Evolutionary conservation across 345 rosid species (phyloP), one percentile per base, ranked within the genome.

Genomic region (Eucalyptus regnans): DNA sequence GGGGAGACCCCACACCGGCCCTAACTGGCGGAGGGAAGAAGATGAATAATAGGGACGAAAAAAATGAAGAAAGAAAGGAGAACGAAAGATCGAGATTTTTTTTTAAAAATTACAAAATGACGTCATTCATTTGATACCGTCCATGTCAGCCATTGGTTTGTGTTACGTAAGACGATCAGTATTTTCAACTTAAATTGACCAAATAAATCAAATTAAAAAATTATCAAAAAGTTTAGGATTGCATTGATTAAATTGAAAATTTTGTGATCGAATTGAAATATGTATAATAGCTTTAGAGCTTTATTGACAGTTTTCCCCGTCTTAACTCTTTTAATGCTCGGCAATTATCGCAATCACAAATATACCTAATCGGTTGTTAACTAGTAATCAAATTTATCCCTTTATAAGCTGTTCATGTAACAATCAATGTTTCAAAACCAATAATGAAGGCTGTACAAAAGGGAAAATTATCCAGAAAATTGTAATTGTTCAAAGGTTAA

Each of bases 111-210:
- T 68, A 17, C 44, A 1, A 68, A 68, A 68, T 68, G 80, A 9
- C 2, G 7, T 68, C 4, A 9, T 68, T 9, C 44, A 68, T 33
- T 33, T 33, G 7, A 68, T 0, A 68, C 11, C 13, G 13, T 17
- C 80, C 12, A 68, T 10, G 12, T 33, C 6, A 17, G 7, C 11
- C 12, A 11, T 16, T 3, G 0, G 0, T 8, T 0, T 16, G 22
- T 31, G 12, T 4, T 18, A 68, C 1, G 43, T 31, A 68, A 68
- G 41, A 31, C 0, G 23, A 1, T 31, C 7, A 16, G 11, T 7
- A 27, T 11, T 60, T 60, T 12, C 7, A 11, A 12, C 15, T 8
- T 11, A 60, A 60, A 60, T 27, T 27, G 31, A 1, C 8, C 2
- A 12, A 6, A 12, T 60, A 29, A 27, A 27, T 11, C 5, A 60